phyloP scores from a whole-genome alignment of 495 filamentous ascomycete genomes.

The Neurospora sublineolata region DNA sequence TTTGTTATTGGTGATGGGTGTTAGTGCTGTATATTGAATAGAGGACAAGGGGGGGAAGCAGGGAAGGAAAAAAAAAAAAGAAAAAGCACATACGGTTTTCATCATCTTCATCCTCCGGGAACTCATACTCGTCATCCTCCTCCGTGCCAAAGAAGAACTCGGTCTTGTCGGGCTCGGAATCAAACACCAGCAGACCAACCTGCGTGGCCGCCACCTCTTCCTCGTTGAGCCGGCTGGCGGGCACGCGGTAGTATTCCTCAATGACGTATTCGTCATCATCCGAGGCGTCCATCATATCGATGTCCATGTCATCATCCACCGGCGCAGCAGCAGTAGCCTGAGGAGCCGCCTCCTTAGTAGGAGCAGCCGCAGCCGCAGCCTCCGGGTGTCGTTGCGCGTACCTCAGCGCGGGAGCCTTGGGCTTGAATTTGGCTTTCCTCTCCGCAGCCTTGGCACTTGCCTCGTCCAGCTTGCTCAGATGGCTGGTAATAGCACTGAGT shows the following conservation, averaged over 20 bases:
- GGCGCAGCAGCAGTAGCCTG: constrained; percentile 16
- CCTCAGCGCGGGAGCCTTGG: constrained; percentile 34
- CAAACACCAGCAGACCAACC: constrained; percentile 40
- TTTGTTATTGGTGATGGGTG: not conserved
- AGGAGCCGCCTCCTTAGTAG: not conserved
- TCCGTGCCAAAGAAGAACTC: constrained; percentile 40
- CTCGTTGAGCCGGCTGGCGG: constrained; percentile 31
- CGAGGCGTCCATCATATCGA: constrained; percentile 21
- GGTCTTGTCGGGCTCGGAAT: constrained; percentile 36
- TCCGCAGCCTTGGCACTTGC: constrained; percentile 13
- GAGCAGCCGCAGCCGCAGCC: constrained; percentile 4
- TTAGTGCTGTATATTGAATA: not conserved
- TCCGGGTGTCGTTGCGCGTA: constrained; percentile 40
- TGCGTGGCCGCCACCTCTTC: constrained; percentile 23
- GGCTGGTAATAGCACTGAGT: constrained; percentile 35
- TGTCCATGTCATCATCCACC: constrained; percentile 17
- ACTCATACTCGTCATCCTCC: constrained; percentile 34
- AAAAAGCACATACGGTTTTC: constrained; percentile 27
- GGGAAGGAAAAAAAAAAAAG: not conserved
- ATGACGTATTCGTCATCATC: constrained; percentile 41
- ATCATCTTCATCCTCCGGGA: constrained; percentile 42
- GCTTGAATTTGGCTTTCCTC: constrained; percentile 25
- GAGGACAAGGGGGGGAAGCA: not conserved
- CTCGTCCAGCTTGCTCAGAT: constrained; percentile 25
- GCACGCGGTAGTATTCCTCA: constrained; percentile 43